phyloP scores from a whole-genome alignment of 257 asterid species.

The Jaltomata sinuosa region DNA sequence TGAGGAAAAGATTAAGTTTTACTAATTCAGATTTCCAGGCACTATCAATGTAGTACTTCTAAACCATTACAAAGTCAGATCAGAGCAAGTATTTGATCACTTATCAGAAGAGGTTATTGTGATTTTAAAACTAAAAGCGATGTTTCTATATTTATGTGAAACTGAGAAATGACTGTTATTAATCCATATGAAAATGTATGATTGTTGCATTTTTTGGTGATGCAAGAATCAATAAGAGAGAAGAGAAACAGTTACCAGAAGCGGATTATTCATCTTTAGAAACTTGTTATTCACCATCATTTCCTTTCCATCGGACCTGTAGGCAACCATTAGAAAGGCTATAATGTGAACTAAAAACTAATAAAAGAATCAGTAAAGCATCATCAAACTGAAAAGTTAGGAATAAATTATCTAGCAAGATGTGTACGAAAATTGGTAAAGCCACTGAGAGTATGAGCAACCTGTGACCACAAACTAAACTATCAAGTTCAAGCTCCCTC shows the following conservation, averaged over 20 bases:
- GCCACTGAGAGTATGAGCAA: neutral
- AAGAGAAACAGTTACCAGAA: conserved; percentile 38
- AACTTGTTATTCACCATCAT: conserved; percentile 77
- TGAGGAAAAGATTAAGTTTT: neutral
- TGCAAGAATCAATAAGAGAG: neutral
- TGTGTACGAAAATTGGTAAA: neutral
- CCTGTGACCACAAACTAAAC: neutral
- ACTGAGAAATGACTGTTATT: neutral
- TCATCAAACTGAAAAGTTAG: neutral
- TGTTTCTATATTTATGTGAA: neutral
- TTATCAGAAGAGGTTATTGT: neutral
- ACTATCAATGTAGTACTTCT: neutral
- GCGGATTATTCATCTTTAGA: conserved; percentile 78
- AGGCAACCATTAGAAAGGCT: conserved; percentile 8
- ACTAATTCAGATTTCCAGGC: neutral
- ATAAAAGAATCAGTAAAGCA: neutral
- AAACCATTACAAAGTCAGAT: neutral
- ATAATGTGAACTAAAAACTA: neutral
- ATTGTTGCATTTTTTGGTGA: neutral
- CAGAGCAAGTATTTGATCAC: neutral
- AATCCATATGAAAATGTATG: neutral
- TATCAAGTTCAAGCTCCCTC: neutral
- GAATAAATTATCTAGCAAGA: neutral
- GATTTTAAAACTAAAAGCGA: neutral
- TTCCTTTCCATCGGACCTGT: conserved; percentile 80